Evolutionary conservation across 495 filamentous ascomycete species (phyloP).

Genomic region (Daldinia caldariorum): DNA sequence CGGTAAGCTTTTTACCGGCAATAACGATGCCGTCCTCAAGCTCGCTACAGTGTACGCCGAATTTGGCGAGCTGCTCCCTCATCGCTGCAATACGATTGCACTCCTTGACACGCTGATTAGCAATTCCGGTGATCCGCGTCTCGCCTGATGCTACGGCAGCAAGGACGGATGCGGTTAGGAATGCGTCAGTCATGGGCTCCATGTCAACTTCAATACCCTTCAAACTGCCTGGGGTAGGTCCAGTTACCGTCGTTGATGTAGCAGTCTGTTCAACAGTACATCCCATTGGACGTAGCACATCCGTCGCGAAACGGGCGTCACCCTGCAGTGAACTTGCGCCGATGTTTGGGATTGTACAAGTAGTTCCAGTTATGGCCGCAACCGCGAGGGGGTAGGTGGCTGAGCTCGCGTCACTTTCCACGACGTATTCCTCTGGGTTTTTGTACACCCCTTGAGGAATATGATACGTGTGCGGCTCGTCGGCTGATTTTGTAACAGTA

Average conservation of each 20-base stretch:
- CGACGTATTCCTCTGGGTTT: constrained; percentile 86
- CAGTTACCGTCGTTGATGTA: constrained; percentile 90
- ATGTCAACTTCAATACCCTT: constrained; percentile 84
- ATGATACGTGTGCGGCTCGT: constrained; percentile 89
- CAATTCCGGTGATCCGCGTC: constrained; percentile 90
- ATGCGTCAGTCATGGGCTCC: constrained; percentile 99
- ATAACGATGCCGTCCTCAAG: constrained; percentile 93
- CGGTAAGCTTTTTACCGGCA: constrained; percentile 70
- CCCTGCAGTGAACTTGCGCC: constrained; percentile 91
- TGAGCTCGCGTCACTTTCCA: constrained; percentile 97
- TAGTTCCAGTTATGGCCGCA: constrained; percentile 93
- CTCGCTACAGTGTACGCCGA: constrained; percentile 86
- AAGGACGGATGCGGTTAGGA: constrained; percentile 92
- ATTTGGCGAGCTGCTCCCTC: constrained; percentile 96
- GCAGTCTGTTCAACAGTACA: constrained; percentile 87
- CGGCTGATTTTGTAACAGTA: constrained; percentile 65
- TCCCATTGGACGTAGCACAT: constrained; percentile 93
- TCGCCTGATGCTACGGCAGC: constrained; percentile 89
- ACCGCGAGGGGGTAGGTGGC: constrained; percentile 96
- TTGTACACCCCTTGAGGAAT: constrained; percentile 87
- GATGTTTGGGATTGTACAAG: constrained; percentile 95
- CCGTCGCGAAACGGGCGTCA: constrained; percentile 93
- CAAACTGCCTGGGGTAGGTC: constrained; percentile 77
- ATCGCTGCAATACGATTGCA: constrained; percentile 97
- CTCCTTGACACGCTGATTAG: constrained; percentile 99